Evolutionary conservation across 257 asterid genomes (phyloP), one percentile per base, ranked within the genome.

Genomic region (Ballota nigra): DNA sequence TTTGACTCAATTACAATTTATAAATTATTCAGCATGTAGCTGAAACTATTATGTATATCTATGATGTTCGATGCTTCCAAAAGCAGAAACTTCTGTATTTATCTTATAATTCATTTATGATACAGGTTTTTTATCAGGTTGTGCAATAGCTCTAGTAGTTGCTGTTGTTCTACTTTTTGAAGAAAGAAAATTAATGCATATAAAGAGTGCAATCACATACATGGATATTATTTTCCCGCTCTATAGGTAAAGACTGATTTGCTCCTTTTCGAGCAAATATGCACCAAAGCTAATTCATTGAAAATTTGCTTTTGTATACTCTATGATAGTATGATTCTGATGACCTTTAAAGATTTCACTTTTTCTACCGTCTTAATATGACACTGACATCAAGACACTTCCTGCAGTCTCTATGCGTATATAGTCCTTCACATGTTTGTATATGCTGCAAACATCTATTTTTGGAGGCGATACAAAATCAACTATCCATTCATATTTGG

Each of bases 401-500:
- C 40, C 83, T 85, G 87, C 96, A 89, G 96, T 83, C 85, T 91
- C 74, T 87, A 79, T 64, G 80, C 82, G 28, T 91, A 86, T 76
- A 80, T 85, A 67, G 83, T 85, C 70, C 88, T 91, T 53, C 97
- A 91, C 74, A 78, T 87, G 95, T 81, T 89, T 75, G 74, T 89
- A 53, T 91, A 91, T 63, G 89, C 89, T 74, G 86, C 89, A 83
- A 82, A 89, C 80, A 80, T 86, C 77, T 91, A 87, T 78, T 89
- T 89, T 79, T 89, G 97, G 96, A 87, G 86, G 84, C 88, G 78
- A 81, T 89, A 79, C 88, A 86, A 78, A 83, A 89, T 91, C 89
- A 91, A 91, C 85, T 91, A 89, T 68, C 83, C 90, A 0, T 91
- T 89, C 78, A 91, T 91, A 81, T 91, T 91, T 78, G 96, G 91